Evolutionary conservation across 2,329 filamentous ascomycete genomes (phyloP).

Genomic region (Aaosphaeria arxii): DNA sequence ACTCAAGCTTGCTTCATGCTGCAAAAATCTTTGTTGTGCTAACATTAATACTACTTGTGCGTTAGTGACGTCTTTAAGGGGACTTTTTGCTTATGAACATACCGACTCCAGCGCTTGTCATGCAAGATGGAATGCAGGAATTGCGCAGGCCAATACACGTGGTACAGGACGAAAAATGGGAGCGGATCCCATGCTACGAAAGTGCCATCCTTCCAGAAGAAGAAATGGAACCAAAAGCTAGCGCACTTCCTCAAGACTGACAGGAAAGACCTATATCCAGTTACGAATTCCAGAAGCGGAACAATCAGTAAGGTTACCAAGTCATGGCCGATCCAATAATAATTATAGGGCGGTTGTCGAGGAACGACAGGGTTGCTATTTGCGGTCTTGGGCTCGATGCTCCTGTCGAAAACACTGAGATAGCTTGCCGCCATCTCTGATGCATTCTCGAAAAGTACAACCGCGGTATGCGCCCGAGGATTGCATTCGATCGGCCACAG

Average conservation of each 20-base stretch:
- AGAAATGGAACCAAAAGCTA: slow-evolving; percentile 41
- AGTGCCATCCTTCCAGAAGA: slow-evolving; percentile 51
- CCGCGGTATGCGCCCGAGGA: slow-evolving; percentile 66
- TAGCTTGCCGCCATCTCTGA: slow-evolving; percentile 27
- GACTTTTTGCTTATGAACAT: slow-evolving; percentile 1
- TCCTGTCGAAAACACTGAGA: slow-evolving; percentile 16
- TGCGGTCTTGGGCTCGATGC: neutral
- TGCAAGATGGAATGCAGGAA: slow-evolving; percentile 48
- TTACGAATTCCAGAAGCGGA: slow-evolving; percentile 27
- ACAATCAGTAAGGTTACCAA: slow-evolving; percentile 50
- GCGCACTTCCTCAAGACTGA: slow-evolving; percentile 20
- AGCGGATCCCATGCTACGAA: slow-evolving; percentile 49
- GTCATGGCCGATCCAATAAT: slow-evolving; percentile 70
- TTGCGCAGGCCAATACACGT: slow-evolving; percentile 52
- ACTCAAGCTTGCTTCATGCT: neutral
- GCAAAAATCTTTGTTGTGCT: slow-evolving; percentile 62
- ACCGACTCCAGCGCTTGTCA: slow-evolving; percentile 55
- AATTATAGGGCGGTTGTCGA: slow-evolving; percentile 24
- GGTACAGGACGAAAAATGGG: slow-evolving; percentile 52
- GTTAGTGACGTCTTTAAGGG: slow-evolving; percentile 1
- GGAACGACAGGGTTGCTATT: slow-evolving; percentile 8
- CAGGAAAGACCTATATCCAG: slow-evolving; percentile 11
- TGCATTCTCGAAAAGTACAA: slow-evolving; percentile 55
- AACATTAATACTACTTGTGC: slow-evolving; percentile 55
- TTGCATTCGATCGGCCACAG: slow-evolving; percentile 71